Conservation (phyloP, 202 grass and related monocot genomes). For the Panicum hallii region DNA sequence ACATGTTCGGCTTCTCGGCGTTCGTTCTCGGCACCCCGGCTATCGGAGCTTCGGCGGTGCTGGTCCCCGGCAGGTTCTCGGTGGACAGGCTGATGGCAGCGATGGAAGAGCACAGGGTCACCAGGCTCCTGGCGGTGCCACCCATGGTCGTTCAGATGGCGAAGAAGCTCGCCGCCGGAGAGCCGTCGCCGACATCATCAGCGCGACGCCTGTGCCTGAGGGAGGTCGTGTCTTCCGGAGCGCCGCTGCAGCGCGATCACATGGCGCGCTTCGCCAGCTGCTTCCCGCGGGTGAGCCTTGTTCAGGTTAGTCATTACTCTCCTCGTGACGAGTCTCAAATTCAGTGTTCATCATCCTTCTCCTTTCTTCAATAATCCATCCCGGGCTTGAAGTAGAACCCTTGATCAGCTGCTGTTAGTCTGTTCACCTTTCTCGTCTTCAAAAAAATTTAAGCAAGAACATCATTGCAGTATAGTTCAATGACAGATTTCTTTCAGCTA, state of each 20-base stretch:
- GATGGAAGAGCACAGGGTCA: constrained; percentile 35
- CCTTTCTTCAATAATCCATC: too few relatives aligned
- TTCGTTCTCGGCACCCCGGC: constrained; percentile 49
- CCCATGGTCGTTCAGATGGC: constrained; percentile 58
- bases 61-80: constrained; percentile 39
- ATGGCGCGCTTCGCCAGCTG: constrained; percentile 45
- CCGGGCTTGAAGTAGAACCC: too few relatives aligned
- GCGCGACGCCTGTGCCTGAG: neutral
- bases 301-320: constrained; percentile 23
- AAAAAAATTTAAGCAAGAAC: too few relatives aligned
- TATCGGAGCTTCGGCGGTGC: constrained; percentile 43
- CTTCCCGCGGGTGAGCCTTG: constrained; percentile 38
- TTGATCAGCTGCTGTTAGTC: too few relatives aligned
- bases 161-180: neutral
- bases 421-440: too few relatives aligned
- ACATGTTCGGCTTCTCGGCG: constrained; percentile 62
- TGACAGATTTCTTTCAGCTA: too few relatives aligned
- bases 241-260: constrained; percentile 35
- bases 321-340: too few relatives aligned
- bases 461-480: too few relatives aligned
- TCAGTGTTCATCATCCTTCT: too few relatives aligned
- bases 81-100: constrained; percentile 41
- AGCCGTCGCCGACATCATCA: neutral
- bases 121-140: constrained; percentile 49
- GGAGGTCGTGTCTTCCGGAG: constrained; percentile 55